Percentiles rank a stretch among this genome's conserved stretches.
phyloP scores from a whole-genome alignment of 306 rosid genomes.

The Sphenostylis stenocarpa region DNA sequence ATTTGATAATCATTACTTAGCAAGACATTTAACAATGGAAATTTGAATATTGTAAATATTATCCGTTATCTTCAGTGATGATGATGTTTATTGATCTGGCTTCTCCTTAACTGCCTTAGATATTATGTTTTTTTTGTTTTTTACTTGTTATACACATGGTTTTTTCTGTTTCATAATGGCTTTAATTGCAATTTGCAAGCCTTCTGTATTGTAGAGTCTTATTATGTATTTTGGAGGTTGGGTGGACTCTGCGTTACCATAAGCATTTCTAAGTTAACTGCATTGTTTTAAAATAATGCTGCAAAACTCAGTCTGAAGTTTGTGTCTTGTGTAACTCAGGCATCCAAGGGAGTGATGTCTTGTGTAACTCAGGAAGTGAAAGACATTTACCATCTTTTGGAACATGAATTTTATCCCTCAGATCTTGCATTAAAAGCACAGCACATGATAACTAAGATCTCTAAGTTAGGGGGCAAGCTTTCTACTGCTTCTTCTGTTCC shows the following conservation, averaged over 20 bases:
- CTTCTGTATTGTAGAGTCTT: neutral
- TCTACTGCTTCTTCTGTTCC: slow-evolving; percentile 92
- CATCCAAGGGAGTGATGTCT: slow-evolving; percentile 86
- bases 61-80: neutral
- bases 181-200: neutral
- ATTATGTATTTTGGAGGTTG: neutral
- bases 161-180: neutral
- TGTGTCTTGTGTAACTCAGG: slow-evolving; percentile 41
- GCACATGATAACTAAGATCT: slow-evolving; percentile 67
- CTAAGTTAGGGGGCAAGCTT: slow-evolving; percentile 86
- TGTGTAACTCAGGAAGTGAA: slow-evolving; percentile 96
- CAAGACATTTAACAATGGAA: neutral
- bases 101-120: neutral
- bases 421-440: slow-evolving; percentile 81
- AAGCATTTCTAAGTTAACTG: neutral
- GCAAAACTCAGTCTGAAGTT: neutral
- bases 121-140: neutral
- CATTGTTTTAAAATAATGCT: neutral
- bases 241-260: neutral
- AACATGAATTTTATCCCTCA: slow-evolving; percentile 81
- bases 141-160: neutral
- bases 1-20: neutral
- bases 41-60: neutral
- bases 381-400: slow-evolving; percentile 83
- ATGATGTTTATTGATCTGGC: neutral